Percentiles rank a stretch among this genome's conserved stretches.
Evolutionary conservation across 2,329 filamentous ascomycete genomes (phyloP).

Genomic region (Microcyclospora pomicola): DNA sequence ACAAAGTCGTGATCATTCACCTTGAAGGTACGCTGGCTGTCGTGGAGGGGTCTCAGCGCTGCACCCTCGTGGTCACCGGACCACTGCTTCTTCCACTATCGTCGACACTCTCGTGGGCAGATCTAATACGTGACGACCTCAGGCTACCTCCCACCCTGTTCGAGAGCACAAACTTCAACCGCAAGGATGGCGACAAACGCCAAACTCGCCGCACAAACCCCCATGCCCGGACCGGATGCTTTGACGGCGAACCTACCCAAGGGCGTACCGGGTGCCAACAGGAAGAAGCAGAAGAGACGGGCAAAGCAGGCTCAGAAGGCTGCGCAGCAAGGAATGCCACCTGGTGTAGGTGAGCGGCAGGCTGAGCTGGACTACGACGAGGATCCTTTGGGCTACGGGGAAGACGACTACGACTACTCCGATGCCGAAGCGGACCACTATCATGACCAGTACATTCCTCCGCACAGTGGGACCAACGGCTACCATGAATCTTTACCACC

Average conservation of each 20-base stretch:
- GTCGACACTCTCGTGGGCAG: no score
- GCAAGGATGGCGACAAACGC: constrained; percentile 16
- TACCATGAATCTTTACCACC: constrained; percentile 14
- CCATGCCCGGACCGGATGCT: constrained; percentile 23
- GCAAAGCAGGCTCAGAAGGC: constrained; percentile 67
- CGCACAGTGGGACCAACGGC: constrained; percentile 27
- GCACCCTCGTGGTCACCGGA: no score
- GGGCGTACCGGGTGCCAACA: constrained; percentile 46
- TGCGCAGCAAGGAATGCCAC: constrained; percentile 27
- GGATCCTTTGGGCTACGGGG: constrained; percentile 25
- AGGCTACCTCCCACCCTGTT: no score
- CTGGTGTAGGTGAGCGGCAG: constrained; percentile 3
- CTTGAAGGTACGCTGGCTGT: no score
- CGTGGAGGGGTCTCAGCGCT: no score
- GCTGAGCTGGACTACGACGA: constrained; percentile 30
- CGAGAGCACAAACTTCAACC: not conserved
- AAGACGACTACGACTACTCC: constrained; percentile 27
- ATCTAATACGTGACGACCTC: no score
- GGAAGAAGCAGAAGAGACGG: constrained; percentile 89
- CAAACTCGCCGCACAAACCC: constrained; percentile 1
- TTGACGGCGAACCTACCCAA: constrained; percentile 22
- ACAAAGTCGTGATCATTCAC: no score
- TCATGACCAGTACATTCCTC: constrained; percentile 19
- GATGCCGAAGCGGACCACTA: constrained; percentile 15
- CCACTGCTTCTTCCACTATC: no score